phyloP scores from a whole-genome alignment of 257 asterid genomes.

The Paraleonurus japonicus region DNA sequence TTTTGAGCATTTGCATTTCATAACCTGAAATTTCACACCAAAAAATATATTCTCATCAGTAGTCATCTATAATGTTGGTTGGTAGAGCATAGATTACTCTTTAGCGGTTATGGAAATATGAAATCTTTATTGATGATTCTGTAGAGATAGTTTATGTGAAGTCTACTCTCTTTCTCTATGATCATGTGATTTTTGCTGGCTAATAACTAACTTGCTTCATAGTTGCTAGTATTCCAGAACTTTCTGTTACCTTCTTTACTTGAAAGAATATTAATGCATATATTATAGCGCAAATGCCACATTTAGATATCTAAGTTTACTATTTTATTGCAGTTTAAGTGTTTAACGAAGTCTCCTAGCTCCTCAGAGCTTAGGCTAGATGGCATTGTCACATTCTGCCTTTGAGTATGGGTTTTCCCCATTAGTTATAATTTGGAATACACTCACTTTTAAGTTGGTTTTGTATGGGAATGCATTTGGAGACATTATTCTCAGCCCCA shows the following conservation, averaged over 20 bases:
- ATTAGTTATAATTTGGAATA: background rate
- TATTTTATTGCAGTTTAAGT: background rate
- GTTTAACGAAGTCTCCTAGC: background rate
- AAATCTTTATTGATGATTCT: slow-evolving; percentile 2
- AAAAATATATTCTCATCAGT: background rate
- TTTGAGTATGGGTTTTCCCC: background rate
- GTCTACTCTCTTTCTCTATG: background rate
- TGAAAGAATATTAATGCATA: background rate
- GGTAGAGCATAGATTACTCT: background rate
- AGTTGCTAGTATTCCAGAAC: background rate
- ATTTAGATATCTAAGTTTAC: background rate
- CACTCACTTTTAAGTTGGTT: background rate
- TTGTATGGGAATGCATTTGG: slow-evolving; percentile 3
- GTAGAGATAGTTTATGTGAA: background rate
- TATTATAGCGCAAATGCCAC: background rate
- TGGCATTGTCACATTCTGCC: background rate
- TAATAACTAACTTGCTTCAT: background rate
- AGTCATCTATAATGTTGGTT: background rate
- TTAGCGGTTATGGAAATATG: background rate
- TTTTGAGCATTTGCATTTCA: background rate
- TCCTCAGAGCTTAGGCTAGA: background rate
- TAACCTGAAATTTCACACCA: background rate
- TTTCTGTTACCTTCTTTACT: background rate
- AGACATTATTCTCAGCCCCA: background rate
- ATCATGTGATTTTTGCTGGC: background rate